A percentile compares a stretch with the other conserved stretches of the same genome.
These are phyloP conservation scores for Chaetomium fimeti DNA, from an alignment of 495 filamentous ascomycete genomes.

Conservation along the genomic window DNA sequence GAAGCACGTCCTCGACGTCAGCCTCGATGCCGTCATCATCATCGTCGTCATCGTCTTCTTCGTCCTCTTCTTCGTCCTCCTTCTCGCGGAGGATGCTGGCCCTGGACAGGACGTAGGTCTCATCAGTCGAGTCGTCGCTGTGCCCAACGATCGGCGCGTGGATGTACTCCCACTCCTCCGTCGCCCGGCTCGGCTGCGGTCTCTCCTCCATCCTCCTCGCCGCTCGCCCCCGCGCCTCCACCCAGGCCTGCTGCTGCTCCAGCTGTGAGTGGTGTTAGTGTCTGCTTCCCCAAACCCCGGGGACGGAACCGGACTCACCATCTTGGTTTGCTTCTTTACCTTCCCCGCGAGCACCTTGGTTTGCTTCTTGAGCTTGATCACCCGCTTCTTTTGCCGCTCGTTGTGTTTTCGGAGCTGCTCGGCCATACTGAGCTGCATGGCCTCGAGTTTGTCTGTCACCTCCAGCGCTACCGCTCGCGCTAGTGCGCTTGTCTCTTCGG, in stretches of 20 bases:
- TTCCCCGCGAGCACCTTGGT: too few relatives aligned
- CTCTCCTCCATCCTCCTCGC: neutral
- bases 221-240: neutral
- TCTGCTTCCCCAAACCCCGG: neutral
- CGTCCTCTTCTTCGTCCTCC: too few relatives aligned
- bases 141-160: neutral
- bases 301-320: neutral
- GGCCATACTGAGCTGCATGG: neutral
- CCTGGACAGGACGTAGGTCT: neutral
- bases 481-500: neutral
- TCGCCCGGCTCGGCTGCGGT: neutral
- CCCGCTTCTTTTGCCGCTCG: too few relatives aligned
- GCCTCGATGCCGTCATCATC: too few relatives aligned
- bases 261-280: neutral
- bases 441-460: neutral
- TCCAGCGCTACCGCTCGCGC: too few relatives aligned
- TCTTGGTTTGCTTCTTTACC: neutral
- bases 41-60: too few relatives aligned
- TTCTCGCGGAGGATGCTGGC: neutral
- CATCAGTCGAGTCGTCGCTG: neutral
- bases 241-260: neutral
- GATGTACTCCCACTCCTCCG: constrained; percentile 1
- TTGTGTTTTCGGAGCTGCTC: neutral
- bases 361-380: too few relatives aligned
- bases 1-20: neutral